Evolutionary conservation across 2,329 filamentous ascomycete genomes (phyloP).

Genomic region (Pseudocercospora macadamiae): DNA sequence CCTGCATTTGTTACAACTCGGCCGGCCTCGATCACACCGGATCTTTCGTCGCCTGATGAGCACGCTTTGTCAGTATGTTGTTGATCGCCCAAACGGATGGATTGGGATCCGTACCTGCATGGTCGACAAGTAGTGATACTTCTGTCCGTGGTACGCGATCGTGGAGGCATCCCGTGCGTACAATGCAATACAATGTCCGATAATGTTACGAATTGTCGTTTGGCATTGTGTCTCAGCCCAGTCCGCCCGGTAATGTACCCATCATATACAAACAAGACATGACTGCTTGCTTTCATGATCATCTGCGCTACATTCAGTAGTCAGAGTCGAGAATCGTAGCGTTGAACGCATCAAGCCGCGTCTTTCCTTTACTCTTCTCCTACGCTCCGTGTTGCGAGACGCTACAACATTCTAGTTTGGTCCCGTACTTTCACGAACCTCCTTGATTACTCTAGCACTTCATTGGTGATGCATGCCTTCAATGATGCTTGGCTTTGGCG

Average conservation of each 20-base stretch:
- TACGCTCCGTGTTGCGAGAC: not conserved
- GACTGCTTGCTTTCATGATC: not conserved
- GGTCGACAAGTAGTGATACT: conserved; percentile 24
- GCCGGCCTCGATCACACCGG: conserved; percentile 19
- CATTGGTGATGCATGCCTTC: no score
- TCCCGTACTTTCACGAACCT: no score
- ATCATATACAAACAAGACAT: not conserved
- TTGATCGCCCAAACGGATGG: not conserved
- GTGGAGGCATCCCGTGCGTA: conserved; percentile 13
- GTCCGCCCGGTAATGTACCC: not conserved
- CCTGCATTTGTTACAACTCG: conserved; percentile 22
- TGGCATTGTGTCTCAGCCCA: no score
- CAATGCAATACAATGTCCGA: not conserved
- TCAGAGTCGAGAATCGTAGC: conserved; percentile 10
- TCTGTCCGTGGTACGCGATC: conserved; percentile 14
- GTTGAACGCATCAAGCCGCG: not conserved
- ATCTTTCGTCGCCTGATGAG: conserved; percentile 23
- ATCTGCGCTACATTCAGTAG: conserved; percentile 9
- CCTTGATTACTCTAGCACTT: not conserved
- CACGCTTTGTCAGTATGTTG: not conserved
- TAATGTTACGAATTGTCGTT: no score
- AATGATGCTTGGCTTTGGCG: no score
- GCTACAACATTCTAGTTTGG: not conserved
- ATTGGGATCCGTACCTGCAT: conserved; percentile 18
- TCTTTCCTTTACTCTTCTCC: not conserved